Percentiles rank a stretch among this genome's conserved stretches.
phyloP scores from a whole-genome alignment of 768 basidiomycete genomes.

The Pleurotus djamor region DNA sequence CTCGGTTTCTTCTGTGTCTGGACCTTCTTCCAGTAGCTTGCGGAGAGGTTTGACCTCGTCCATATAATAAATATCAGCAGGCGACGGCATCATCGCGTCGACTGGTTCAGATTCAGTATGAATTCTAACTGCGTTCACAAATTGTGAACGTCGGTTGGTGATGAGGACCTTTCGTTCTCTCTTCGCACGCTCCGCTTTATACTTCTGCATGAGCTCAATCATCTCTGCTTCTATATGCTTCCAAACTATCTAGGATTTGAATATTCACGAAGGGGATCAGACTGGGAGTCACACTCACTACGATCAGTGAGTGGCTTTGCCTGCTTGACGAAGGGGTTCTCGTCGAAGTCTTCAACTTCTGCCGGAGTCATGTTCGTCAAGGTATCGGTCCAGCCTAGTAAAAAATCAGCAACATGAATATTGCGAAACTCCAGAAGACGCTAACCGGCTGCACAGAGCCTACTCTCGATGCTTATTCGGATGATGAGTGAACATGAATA shows the following conservation, averaged over 20 bases:
- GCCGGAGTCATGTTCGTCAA: neutral
- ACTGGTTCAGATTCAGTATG: conserved; percentile 9
- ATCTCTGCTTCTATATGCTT: conserved; percentile 41
- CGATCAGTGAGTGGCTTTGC: conserved; percentile 47
- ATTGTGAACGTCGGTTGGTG: neutral
- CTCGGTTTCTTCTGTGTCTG: neutral
- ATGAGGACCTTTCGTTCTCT: neutral
- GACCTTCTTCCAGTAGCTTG: conserved; percentile 13
- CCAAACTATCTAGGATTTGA: conserved; percentile 40
- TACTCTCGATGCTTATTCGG: neutral
- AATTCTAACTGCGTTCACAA: neutral
- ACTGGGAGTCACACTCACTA: conserved; percentile 29
- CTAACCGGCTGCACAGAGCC: no score
- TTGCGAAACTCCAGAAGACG: no score
- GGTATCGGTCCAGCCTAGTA: neutral
- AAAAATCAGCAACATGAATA: neutral
- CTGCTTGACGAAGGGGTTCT: conserved; percentile 44
- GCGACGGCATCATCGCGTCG: conserved; percentile 18
- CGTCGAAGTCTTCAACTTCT: conserved; percentile 18
- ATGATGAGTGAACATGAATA: neutral
- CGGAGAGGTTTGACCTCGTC: neutral
- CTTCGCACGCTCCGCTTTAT: conserved; percentile 20
- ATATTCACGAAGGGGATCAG: conserved; percentile 5
- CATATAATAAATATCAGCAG: conserved; percentile 21
- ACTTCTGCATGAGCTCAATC: conserved; percentile 43